Percentiles rank a stretch among this genome's conserved stretches.
Evolutionary conservation across 1,139 yeast genomes (phyloP).

Genomic region (Hansenula sp.): DNA sequence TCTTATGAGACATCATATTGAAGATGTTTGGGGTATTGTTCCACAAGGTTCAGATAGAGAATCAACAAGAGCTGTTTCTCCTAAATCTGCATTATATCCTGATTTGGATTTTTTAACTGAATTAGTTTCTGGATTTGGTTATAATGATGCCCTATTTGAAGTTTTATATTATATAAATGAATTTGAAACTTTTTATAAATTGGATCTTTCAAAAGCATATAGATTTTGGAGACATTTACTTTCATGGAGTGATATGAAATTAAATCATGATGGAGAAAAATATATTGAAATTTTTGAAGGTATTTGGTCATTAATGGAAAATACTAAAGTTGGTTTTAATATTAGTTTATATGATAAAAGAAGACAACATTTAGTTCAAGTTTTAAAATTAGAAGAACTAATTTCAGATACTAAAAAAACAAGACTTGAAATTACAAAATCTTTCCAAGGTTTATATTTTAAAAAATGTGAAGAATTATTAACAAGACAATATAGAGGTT

Average conservation of each 20-base stretch:
- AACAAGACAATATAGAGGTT: not conserved
- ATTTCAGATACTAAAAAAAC: not conserved
- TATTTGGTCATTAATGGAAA: not conserved
- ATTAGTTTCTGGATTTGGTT: constrained; percentile 14
- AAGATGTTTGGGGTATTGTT: not conserved
- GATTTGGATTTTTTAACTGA: constrained; percentile 9
- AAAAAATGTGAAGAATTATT: not conserved
- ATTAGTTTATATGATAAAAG: not conserved
- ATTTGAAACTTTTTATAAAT: constrained; percentile 13
- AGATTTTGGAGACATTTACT: constrained; percentile 16
- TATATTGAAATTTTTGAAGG: not conserved
- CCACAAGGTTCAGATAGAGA: not conserved
- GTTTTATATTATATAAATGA: constrained; percentile 11
- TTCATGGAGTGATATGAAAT: constrained; percentile 3
- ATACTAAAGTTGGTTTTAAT: not conserved
- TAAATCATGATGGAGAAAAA: not conserved
- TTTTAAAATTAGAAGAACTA: not conserved
- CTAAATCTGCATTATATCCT: constrained; percentile 14
- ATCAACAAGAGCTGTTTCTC: not conserved
- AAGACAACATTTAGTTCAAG: not conserved
- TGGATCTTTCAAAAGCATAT: constrained; percentile 4
- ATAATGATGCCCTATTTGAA: constrained; percentile 8
- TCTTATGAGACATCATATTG: not conserved
- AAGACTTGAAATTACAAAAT: not conserved
- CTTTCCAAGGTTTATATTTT: not conserved